Evolutionary conservation across 306 rosid species (phyloP), one percentile per base, ranked within the genome.

Genomic region (Corylus heterophylla): DNA sequence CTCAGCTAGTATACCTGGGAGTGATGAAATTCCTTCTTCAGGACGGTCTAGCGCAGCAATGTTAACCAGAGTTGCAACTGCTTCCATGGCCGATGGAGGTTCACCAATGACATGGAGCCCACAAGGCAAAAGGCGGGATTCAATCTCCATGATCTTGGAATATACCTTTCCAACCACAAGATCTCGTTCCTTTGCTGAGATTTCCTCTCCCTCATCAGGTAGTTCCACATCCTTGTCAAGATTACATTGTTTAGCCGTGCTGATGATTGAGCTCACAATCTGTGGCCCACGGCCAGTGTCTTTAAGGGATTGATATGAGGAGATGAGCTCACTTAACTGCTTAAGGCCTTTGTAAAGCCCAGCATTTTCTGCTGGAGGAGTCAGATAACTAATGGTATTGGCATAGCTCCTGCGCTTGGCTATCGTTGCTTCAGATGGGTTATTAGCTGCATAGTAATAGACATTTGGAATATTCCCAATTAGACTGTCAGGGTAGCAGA

Each of bases 321-420:
- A 81, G 63, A 96, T 93, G 67, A 96, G 99, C 88, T 96, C 98
- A 62, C 98, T 88, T 61, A 96, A 70, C 87, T 96, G 99, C 90
- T 93, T 96, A 56, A 96, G 99, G 73, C 99, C 99, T 83, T 93
- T 96, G 96, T 93, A 93, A 6, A 96, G 97, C 79, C 99, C 99
- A 9, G 99, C 99, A 86, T 96, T 96, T 85, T 96, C 99, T 11
- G 99, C 98, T 3, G 99, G 99, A 75, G 98, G 99, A 54, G 99
- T 96, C 83, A 96, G 86, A 85, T 96, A 96, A 79, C 99, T 96
- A 73, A 96, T 96, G 72, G 99, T 96, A 76, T 96, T 96, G 35
- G 99, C 99, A 72, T 96, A 96, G 86, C 99, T 96, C 69, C 98
- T 72, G 63, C 99, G 97, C 74, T 96, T 96, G n/a, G 99, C 99